Evolutionary conservation across 1,139 yeast species (phyloP), one percentile per base, ranked within the genome.

Genomic region (Eremothecium cymbalariae): DNA sequence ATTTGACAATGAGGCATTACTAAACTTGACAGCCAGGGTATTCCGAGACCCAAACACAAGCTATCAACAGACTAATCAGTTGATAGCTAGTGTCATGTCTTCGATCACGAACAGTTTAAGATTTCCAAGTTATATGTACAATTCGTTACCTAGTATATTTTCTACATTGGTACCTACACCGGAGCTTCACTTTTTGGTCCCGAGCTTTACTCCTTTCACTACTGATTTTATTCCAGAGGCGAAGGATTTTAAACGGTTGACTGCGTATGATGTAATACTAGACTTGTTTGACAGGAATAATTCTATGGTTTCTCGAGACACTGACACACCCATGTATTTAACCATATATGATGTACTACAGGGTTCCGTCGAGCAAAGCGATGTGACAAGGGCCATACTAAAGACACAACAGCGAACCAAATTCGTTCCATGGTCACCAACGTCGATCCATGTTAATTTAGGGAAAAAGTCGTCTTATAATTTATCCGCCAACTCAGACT

Each of bases 61-160:
- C 31, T 80, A 79, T 51, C 74, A 72, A 32, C 88, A 85, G 36
- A 76, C 93, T 2, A 90, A 90, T 60, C 86, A 83, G 54, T 66
- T 90, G 27, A 86, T 90, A 6, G 74, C 96, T 0, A 78, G 86
- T 13, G 86, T 84, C 8, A 74, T 86, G 66, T 78, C 95, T 1
- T 78, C 90, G 1, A 65, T 85, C 3, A 84, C 97, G 2, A 83
- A 88, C 43, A 85, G 97, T 0, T 62, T 90, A 25, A 66, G 98
- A 44, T 90, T 84, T 55, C 98, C 98, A 2, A 80, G 94, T 32
- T 86, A 86, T 59, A 77, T 86, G 73, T 90, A 83, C 65, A 82
- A 82, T 48, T 86, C 94, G 12, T 64, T 82, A 46, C 85, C 88
- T 31, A 79, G 94, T 33, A 77, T 90, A 12, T 62, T 86, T 39